phyloP scores from a whole-genome alignment of 768 basidiomycete species.

The Harrya chromipes region DNA sequence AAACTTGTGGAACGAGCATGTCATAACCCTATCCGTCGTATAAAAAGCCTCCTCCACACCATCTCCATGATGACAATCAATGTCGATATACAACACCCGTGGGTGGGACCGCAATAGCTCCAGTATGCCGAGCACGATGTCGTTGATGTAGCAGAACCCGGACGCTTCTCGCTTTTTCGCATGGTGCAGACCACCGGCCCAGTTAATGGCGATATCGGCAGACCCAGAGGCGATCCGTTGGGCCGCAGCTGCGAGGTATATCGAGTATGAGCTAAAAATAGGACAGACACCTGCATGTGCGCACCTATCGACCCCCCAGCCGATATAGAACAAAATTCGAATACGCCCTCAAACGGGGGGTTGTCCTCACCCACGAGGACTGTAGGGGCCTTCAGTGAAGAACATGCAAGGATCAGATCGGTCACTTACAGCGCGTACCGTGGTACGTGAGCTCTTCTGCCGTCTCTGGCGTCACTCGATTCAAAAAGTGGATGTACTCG shows the following conservation, averaged over 20 bases:
- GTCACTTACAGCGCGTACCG: slow-evolving; percentile 73
- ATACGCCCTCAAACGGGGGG: slow-evolving; percentile 93
- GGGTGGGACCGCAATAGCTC: slow-evolving; percentile 84
- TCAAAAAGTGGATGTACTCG: slow-evolving; percentile 93
- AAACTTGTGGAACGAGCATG: slow-evolving; percentile 95
- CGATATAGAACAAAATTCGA: slow-evolving; percentile 95
- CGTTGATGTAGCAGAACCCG: slow-evolving; percentile 99
- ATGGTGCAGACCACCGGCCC: slow-evolving; percentile 98
- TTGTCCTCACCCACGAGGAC: slow-evolving; percentile 86
- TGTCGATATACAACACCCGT: slow-evolving; percentile 95
- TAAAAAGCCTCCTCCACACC: slow-evolving; percentile 99
- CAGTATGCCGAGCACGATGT: slow-evolving; percentile 92
- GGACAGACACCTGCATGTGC: slow-evolving; percentile 20
- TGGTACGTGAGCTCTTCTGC: slow-evolving; percentile 80
- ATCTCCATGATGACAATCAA: slow-evolving; percentile 98
- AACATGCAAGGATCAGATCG: background rate
- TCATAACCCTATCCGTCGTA: slow-evolving; percentile 96
- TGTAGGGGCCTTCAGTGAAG: slow-evolving; percentile 16
- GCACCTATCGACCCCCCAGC: slow-evolving; percentile 92
- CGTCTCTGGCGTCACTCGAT: slow-evolving; percentile 88
- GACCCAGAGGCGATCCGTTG: slow-evolving; percentile 75
- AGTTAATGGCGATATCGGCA: slow-evolving; percentile 86
- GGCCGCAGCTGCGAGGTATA: slow-evolving; percentile 53
- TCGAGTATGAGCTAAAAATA: background rate
- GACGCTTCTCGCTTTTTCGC: slow-evolving; percentile 99